Percentiles rank a stretch among this genome's conserved stretches.
phyloP scores from a whole-genome alignment of 805 yeast genomes.

The Clavispora fructus region DNA sequence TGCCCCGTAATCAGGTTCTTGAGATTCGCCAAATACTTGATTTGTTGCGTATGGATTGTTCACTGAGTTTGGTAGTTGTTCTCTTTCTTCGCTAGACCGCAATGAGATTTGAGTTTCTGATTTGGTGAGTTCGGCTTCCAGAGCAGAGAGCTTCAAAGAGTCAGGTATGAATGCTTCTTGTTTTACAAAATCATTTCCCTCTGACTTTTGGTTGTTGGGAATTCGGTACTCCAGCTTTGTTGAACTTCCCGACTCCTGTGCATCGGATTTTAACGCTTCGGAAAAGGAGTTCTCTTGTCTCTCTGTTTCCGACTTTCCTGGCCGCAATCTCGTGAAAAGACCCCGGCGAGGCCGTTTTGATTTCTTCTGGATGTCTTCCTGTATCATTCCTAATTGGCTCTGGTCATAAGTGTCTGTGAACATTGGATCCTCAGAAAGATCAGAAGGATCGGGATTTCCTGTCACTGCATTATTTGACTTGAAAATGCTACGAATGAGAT shows the following conservation, averaged over 20 bases:
- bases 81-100: not conserved
- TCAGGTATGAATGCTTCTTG: not conserved
- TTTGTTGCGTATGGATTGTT: conserved; percentile 1
- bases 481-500: conserved; percentile 31
- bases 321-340: conserved; percentile 31
- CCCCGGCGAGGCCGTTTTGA: conserved; percentile 29
- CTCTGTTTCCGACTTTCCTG: conserved; percentile 1
- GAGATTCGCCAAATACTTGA: conserved; percentile 4
- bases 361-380: conserved; percentile 16
- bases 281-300: conserved; percentile 5
- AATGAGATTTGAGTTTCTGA: not conserved
- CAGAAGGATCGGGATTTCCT: not conserved
- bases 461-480: conserved; percentile 12
- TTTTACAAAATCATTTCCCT: not conserved
- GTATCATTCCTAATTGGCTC: not conserved
- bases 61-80: not conserved
- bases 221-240: not conserved
- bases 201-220: not conserved
- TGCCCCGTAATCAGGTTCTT: conserved; percentile 40
- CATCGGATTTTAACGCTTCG: not conserved
- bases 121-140: not conserved
- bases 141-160: not conserved
- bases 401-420: not conserved
- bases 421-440: not conserved
- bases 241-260: conserved; percentile 1